Conservation (phyloP, 257 asterid genomes). For the Solanum paucissectum region DNA sequence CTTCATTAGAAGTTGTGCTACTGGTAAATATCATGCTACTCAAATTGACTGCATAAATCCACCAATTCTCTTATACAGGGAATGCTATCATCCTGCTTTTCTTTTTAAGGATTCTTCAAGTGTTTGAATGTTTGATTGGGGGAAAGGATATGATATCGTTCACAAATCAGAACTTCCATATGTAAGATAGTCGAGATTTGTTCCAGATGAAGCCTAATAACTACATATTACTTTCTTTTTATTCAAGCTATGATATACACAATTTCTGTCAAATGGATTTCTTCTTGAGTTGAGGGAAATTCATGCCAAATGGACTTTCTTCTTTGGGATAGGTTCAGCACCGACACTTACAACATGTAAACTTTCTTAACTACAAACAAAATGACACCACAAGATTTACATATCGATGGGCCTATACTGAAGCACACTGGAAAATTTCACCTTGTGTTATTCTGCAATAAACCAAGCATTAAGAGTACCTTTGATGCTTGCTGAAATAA, state of each 20-base stretch:
- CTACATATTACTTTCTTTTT: not conserved
- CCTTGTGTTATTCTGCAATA: not conserved
- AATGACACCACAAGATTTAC: not conserved
- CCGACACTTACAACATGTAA: not conserved
- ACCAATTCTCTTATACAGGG: not conserved
- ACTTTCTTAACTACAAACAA: not conserved
- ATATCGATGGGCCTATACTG: not conserved
- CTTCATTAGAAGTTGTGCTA: not conserved
- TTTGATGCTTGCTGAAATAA: conserved; percentile 87
- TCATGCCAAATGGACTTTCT: not conserved
- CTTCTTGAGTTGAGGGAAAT: not conserved
- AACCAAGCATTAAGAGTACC: conserved; percentile 26
- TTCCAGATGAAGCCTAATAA: not conserved
- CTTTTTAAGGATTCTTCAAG: not conserved
- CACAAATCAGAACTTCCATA: not conserved
- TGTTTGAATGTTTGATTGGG: not conserved
- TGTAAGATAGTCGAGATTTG: not conserved
- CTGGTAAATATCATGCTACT: not conserved
- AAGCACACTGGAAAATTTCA: not conserved
- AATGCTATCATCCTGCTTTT: not conserved
- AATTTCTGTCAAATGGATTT: not conserved
- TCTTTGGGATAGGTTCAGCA: not conserved
- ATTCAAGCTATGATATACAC: not conserved
- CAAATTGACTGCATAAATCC: not conserved
- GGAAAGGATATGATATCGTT: not conserved